Conservation (phyloP, 2,329 filamentous ascomycete genomes). For the Cordyceps sp. region DNA sequence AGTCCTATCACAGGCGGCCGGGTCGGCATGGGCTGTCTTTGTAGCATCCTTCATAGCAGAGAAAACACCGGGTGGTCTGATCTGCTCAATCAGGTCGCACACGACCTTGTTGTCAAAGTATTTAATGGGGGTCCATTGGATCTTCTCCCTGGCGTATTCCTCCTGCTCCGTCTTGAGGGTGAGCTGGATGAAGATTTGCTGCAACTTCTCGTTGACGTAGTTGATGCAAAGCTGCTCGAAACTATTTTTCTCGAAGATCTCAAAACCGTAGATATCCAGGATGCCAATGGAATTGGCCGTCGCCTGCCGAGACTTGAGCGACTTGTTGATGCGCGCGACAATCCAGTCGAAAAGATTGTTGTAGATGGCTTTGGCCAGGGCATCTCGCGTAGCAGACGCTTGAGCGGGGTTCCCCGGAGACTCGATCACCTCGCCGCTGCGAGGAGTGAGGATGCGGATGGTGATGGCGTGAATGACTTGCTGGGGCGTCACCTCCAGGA, state of each 20-base stretch:
- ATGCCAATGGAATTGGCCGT: constrained; percentile 84
- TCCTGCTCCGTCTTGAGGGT: constrained; percentile 95
- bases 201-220: constrained; percentile 97
- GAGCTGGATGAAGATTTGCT: constrained; percentile 97
- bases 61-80: constrained; percentile 79
- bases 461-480: constrained; percentile 79
- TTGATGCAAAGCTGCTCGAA: constrained; percentile 99
- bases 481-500: constrained; percentile 71
- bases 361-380: constrained; percentile 88
- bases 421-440: constrained; percentile 49
- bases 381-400: constrained; percentile 74
- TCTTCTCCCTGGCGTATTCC: constrained; percentile 89
- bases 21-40: constrained; percentile 94
- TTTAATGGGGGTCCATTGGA: constrained; percentile 97
- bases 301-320: constrained; percentile 60
- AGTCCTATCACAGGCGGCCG: constrained; percentile 81
- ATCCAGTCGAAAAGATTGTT: constrained; percentile 99
- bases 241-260: constrained; percentile 98
- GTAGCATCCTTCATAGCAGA: constrained; percentile 95
- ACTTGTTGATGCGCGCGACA: constrained; percentile 78
- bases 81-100: constrained; percentile 89
- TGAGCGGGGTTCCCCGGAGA: constrained; percentile 77
- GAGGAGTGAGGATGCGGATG: constrained; percentile 62
- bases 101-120: constrained; percentile 99
- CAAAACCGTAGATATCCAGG: constrained; percentile 96